Conservation (phyloP, 2,329 filamentous ascomycete genomes). For the Penicillium sumatraense region DNA sequence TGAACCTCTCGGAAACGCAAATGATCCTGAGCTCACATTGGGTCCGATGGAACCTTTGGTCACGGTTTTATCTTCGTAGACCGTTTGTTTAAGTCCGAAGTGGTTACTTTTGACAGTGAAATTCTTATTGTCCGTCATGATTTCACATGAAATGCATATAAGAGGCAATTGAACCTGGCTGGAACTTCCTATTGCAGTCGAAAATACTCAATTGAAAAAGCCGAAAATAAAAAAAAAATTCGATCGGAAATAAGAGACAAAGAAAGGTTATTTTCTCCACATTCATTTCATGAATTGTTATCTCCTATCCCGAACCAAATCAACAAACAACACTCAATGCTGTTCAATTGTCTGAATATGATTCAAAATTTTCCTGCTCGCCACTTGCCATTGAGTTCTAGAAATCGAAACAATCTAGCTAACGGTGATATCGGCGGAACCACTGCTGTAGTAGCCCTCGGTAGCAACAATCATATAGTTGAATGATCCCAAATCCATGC, state of each 20-base stretch:
- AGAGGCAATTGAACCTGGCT: too few species aligned
- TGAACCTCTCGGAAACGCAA: neutral
- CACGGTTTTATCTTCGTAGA: neutral
- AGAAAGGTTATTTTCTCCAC: too few species aligned
- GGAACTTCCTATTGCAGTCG: too few species aligned
- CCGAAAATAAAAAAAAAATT: too few species aligned
- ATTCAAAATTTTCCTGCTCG: neutral
- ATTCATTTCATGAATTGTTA: too few species aligned
- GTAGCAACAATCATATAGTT: slow-evolving; percentile 50
- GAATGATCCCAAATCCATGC: slow-evolving; percentile 38
- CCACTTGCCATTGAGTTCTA: neutral
- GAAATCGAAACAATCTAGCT: neutral
- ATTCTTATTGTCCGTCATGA: too few species aligned
- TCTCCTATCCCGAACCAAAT: neutral
- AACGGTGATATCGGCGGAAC: slow-evolving; percentile 44
- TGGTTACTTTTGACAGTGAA: too few species aligned
- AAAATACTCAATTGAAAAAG: too few species aligned
- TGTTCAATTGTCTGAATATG: neutral
- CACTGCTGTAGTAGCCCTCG: slow-evolving; percentile 50
- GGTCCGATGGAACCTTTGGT: neutral
- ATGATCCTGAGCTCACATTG: neutral
- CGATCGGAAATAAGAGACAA: too few species aligned
- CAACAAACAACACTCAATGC: too few species aligned
- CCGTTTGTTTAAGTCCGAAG: neutral
- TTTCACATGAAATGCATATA: too few species aligned